phyloP scores from a whole-genome alignment of 2,329 filamentous ascomycete genomes.

The Ciborinia camelliae region DNA sequence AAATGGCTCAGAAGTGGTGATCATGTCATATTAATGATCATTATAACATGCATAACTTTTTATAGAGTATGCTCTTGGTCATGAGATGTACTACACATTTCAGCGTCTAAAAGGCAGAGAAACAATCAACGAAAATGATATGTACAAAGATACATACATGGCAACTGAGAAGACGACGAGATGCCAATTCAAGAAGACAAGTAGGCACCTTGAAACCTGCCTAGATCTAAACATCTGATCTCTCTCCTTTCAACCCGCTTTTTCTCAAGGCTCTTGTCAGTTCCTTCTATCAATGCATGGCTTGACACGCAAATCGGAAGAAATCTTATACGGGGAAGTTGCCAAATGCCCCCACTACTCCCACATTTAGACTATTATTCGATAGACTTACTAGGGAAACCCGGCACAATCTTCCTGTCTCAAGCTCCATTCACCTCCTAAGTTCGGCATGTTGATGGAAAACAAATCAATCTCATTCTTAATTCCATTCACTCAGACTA shows the following conservation, averaged over 20 bases:
- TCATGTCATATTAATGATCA: background rate
- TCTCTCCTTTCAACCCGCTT: background rate
- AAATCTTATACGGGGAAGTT: constrained; percentile 8
- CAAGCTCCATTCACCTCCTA: background rate
- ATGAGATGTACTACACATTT: background rate
- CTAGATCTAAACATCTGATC: background rate
- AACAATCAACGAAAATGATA: background rate
- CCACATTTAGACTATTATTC: constrained; percentile 1
- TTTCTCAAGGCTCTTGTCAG: background rate
- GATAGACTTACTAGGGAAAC: constrained; percentile 1
- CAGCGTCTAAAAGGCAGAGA: background rate
- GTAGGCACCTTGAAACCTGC: background rate
- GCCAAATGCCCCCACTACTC: background rate
- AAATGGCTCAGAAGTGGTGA: background rate
- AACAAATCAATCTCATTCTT: background rate
- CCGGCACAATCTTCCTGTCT: constrained; percentile 5
- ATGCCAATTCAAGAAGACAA: background rate
- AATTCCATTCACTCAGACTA: background rate
- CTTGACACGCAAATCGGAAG: constrained; percentile 8
- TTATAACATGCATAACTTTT: constrained; percentile 2
- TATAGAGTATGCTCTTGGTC: constrained; percentile 7
- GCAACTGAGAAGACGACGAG: background rate
- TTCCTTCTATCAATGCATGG: constrained; percentile 6
- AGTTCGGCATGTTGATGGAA: background rate
- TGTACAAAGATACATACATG: background rate